Evolutionary conservation across 2,329 filamentous ascomycete species (phyloP).

Genomic region (Talaromyces sp.): DNA sequence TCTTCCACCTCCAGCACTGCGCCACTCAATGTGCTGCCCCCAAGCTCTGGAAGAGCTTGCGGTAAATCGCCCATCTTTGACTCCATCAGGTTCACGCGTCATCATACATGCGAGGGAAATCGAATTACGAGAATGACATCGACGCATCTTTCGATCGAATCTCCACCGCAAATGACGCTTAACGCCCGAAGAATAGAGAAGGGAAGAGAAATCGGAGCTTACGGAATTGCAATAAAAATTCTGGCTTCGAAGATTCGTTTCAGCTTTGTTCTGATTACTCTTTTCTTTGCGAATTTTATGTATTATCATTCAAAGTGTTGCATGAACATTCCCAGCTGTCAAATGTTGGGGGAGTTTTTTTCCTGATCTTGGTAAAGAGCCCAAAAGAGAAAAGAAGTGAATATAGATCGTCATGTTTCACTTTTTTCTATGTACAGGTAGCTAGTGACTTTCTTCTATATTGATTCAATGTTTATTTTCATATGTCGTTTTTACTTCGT

Average conservation of each 20-base stretch:
- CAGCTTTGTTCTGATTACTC: neutral
- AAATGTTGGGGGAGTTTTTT: neutral
- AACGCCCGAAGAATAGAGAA: constrained; percentile 10
- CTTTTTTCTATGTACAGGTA: constrained; percentile 40
- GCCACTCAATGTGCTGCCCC: constrained; percentile 88
- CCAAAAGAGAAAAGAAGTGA: constrained; percentile 16
- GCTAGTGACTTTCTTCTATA: constrained; percentile 29
- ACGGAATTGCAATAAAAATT: neutral
- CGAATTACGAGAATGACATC: neutral
- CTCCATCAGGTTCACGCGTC: neutral
- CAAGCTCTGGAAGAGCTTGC: constrained; percentile 90
- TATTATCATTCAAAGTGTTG: constrained; percentile 17
- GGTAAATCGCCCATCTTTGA: constrained; percentile 55
- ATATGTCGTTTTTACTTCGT: constrained; percentile 23
- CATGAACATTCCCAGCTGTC: constrained; percentile 13
- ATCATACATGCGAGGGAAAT: neutral
- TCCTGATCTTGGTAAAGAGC: constrained; percentile 5
- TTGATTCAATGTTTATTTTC: constrained; percentile 33
- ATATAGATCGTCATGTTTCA: constrained; percentile 20
- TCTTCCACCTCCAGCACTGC: constrained; percentile 99
- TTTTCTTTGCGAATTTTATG: neutral
- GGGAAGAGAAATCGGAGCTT: constrained; percentile 3
- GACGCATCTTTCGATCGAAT: neutral
- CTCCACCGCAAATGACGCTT: constrained; percentile 1
- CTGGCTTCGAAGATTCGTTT: neutral